These are phyloP conservation scores for Microdochium paspali DNA, from an alignment of 2,329 filamentous ascomycete species.

Conservation along the genomic window DNA sequence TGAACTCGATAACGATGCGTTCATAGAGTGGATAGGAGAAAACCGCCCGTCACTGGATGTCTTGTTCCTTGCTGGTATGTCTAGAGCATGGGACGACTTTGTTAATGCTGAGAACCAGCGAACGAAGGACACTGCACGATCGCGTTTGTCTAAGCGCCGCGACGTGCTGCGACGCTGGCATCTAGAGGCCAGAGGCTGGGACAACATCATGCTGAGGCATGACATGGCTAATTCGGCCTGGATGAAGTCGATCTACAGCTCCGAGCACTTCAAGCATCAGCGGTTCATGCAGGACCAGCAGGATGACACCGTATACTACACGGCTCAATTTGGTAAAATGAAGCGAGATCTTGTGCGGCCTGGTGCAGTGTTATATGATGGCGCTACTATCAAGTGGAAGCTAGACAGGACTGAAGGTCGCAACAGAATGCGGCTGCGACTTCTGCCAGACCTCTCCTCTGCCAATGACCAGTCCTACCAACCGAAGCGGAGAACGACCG, in stretches of 20 bases:
- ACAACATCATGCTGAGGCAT: constrained; percentile 70
- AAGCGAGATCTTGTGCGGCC: constrained; percentile 69
- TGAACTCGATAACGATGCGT: constrained; percentile 81
- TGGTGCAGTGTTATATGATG: constrained; percentile 68
- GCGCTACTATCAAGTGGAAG: constrained; percentile 67
- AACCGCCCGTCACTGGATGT: constrained; percentile 70
- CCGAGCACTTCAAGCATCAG: constrained; percentile 88
- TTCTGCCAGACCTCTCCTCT: constrained; percentile 66
- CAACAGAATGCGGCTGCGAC: constrained; percentile 85
- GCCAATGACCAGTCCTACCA: constrained; percentile 63
- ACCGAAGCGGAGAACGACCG: constrained; percentile 63
- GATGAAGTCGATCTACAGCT: constrained; percentile 91
- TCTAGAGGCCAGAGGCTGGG: constrained; percentile 54
- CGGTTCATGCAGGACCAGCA: constrained; percentile 85
- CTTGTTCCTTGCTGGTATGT: constrained; percentile 74
- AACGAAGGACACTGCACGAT: constrained; percentile 66
- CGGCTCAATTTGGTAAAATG: constrained; percentile 67
- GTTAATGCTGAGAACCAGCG: constrained; percentile 72
- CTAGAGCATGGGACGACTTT: constrained; percentile 81
- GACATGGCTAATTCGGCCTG: constrained; percentile 81
- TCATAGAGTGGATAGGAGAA: constrained; percentile 80
- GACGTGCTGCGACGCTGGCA: constrained; percentile 80
- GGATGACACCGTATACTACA: constrained; percentile 73
- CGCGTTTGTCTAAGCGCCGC: constrained; percentile 62
- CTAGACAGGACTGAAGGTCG: constrained; percentile 92